These are phyloP conservation scores for Cryomyces antarcticus DNA, from an alignment of 495 filamentous ascomycete genomes.

Conservation along the genomic window DNA sequence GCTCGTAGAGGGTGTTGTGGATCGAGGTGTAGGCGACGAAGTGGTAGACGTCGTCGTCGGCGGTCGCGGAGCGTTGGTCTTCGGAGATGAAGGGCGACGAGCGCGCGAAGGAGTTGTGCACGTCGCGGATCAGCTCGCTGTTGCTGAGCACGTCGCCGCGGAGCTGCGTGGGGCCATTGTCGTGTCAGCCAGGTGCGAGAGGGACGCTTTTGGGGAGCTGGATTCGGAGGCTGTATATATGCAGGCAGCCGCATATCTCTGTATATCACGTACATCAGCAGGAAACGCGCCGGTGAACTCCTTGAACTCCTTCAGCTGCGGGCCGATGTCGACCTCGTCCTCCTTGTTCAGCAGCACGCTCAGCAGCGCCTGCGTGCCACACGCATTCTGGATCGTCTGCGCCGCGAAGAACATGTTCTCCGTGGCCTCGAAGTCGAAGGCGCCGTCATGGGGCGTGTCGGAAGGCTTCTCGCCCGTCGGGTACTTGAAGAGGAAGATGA, in stretches of 20 bases:
- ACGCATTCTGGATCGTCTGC: slow-evolving; percentile 98
- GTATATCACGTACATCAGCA: slow-evolving; percentile 31
- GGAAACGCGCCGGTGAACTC: slow-evolving; percentile 84
- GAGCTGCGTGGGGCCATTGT: slow-evolving; percentile 14
- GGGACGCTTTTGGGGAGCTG: neutral
- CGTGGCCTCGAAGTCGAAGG: slow-evolving; percentile 52
- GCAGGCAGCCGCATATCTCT: too few species aligned
- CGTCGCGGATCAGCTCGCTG: slow-evolving; percentile 65
- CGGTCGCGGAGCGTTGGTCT: slow-evolving; percentile 45
- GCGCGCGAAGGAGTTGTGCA: slow-evolving; percentile 83
- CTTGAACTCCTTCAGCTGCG: slow-evolving; percentile 53
- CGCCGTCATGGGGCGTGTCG: slow-evolving; percentile 51
- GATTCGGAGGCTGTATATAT: neutral
- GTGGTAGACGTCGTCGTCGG: slow-evolving; percentile 75
- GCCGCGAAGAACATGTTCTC: slow-evolving; percentile 81
- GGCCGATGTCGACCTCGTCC: slow-evolving; percentile 33
- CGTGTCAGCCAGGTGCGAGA: neutral
- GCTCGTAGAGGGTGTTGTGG: slow-evolving; percentile 65
- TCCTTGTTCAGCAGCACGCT: slow-evolving; percentile 82
- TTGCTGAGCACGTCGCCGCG: slow-evolving; percentile 48
- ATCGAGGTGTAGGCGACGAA: slow-evolving; percentile 90
- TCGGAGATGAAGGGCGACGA: slow-evolving; percentile 69
- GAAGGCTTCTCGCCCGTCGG: slow-evolving; percentile 46
- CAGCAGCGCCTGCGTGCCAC: slow-evolving; percentile 89
- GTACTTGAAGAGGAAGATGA: slow-evolving; percentile 99